Conservation (phyloP, 2,329 filamentous ascomycete species). For the Raffaelea ambrosiae region DNA sequence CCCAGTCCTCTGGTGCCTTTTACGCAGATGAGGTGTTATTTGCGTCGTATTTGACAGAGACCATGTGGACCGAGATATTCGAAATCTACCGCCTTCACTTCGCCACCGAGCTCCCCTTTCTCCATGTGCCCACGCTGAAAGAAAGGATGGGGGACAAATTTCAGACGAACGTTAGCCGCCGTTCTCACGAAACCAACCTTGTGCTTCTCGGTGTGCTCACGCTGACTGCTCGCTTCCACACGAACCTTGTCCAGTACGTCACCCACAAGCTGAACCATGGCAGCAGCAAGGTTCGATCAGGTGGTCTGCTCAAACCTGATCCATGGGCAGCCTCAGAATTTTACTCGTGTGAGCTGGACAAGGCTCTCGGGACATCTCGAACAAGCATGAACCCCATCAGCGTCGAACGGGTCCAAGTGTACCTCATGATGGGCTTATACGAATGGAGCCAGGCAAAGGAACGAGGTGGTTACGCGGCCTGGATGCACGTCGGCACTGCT, state of each 20-base stretch:
- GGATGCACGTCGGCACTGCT: slow-evolving; percentile 57
- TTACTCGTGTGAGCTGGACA: slow-evolving; percentile 51
- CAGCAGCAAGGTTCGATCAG: slow-evolving; percentile 23
- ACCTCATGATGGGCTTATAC: slow-evolving; percentile 63
- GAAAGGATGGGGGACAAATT: slow-evolving; percentile 37
- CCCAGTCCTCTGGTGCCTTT: slow-evolving; percentile 21
- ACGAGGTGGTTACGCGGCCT: slow-evolving; percentile 49
- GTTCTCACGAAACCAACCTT: slow-evolving; percentile 32
- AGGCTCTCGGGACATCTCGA: slow-evolving; percentile 38
- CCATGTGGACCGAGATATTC: slow-evolving; percentile 61
- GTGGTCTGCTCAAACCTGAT: slow-evolving; percentile 30
- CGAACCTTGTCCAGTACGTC: slow-evolving; percentile 47
- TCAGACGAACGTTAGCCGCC: slow-evolving; percentile 18
- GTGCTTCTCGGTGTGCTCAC: slow-evolving; percentile 59
- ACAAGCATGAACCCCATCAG: slow-evolving; percentile 42
- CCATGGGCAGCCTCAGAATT: slow-evolving; percentile 53
- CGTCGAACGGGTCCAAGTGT: slow-evolving; percentile 56
- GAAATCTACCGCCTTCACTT: slow-evolving; percentile 64
- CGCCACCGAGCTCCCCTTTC: slow-evolving; percentile 62
- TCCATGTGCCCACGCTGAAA: slow-evolving; percentile 58
- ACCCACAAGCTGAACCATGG: slow-evolving; percentile 25
- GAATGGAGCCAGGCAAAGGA: slow-evolving; percentile 58
- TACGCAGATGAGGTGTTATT: slow-evolving; percentile 53
- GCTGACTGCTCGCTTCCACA: slow-evolving; percentile 61
- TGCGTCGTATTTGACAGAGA: slow-evolving; percentile 50